Evolutionary conservation across 202 grass and related monocot genomes (phyloP), one percentile per base, ranked within the genome.

Genomic region (Carex sylvatica): DNA sequence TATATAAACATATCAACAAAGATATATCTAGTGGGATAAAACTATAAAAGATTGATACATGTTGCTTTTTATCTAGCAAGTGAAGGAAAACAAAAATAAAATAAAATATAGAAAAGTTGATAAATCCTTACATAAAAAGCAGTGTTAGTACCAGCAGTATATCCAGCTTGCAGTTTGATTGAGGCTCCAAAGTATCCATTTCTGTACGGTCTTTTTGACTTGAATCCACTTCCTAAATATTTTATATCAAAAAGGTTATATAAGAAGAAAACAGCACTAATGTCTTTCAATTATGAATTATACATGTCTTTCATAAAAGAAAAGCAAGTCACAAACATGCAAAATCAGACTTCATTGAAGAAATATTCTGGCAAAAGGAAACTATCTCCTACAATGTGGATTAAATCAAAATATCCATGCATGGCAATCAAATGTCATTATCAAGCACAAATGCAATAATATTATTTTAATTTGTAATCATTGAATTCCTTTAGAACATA

Each of bases 141-240:
- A 16, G 94, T 92, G 88, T 93, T 97, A 76, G 85, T 86, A 67
- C 94, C 94, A 46, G 94, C 94, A n/a, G 94, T 92, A 86, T 97
- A 97, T 28, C 94, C 94, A 1, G 82, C 51, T 80, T 92, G 94
- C 33, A 97, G 83, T 87, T 93, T 97, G 42, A 97, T 84, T 80
- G 91, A 92, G n/a, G 91, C 59, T n/a, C 89, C 87, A 86, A 97
- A 97, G 71, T 97, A 97, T 19, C 94, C 94, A 55, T 90, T 93
- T 82, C 86, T 20, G 70, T 88, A 97, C 4, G 94, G 62, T 30
- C 91, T 88, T 74, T 87, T 93, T 49, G 94, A 97, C 84, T 97
- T 97, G 88, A 97, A 97, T 9, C 94, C 94, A 61, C 94, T 97
- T 46, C 94, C 94, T 97, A 80, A 18, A 28, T 19, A 49, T 18